Percentiles rank a stretch among this genome's conserved stretches.
phyloP scores from a whole-genome alignment of 139 green algal genomes.

The Deuterostichococcus epilithicus region DNA sequence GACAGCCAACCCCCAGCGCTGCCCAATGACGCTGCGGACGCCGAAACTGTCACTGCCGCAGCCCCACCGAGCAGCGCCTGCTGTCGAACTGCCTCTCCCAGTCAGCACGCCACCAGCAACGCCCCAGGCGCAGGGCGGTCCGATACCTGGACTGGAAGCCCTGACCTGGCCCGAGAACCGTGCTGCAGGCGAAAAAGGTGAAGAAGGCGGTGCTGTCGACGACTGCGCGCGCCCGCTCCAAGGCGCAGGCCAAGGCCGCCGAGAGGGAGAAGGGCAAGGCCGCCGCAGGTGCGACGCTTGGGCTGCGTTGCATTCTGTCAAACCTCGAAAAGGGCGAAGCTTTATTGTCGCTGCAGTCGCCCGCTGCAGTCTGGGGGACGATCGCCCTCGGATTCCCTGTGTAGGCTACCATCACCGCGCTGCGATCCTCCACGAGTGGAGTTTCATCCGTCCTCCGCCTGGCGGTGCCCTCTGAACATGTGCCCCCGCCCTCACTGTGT shows the following conservation, averaged over 20 bases:
- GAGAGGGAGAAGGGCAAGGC: constrained; percentile 28
- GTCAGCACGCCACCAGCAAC: too few species aligned
- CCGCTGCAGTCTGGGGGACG: too few species aligned
- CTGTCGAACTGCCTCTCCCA: too few species aligned
- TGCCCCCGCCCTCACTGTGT: neutral
- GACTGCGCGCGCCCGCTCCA: constrained; percentile 77
- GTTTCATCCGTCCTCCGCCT: neutral
- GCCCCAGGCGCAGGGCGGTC: too few species aligned
- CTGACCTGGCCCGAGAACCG: too few species aligned
- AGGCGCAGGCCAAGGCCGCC: constrained; percentile 72
- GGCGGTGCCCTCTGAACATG: neutral
- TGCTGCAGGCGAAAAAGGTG: constrained; percentile 54
- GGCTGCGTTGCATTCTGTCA: neutral
- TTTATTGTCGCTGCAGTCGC: neutral
- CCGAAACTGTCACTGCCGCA: too few species aligned
- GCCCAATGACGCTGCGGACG: too few species aligned
- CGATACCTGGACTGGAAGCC: too few species aligned
- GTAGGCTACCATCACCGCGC: neutral
- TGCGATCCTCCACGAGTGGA: neutral
- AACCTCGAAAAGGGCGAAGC: neutral
- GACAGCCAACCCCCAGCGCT: too few species aligned
- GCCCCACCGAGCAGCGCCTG: too few species aligned
- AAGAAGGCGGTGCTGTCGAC: constrained; percentile 94
- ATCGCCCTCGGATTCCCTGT: neutral
- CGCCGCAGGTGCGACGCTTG: neutral